Base-by-base conservation (phyloP, 495 filamentous ascomycete genomes). In the Penicillium lividum region DNA sequence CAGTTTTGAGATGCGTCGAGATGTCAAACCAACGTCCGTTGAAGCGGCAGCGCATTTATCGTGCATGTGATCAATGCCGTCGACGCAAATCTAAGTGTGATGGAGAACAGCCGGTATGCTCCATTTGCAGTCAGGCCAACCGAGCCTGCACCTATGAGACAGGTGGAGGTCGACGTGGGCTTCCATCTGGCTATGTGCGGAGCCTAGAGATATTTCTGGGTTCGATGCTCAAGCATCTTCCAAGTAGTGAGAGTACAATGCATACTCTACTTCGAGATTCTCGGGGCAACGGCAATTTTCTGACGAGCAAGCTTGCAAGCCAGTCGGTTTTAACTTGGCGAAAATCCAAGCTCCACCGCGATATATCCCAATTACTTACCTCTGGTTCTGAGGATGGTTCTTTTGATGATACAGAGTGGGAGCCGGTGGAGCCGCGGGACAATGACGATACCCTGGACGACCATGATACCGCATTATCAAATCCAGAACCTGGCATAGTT, bases 161-260 rank as follows among this genome's bases (percentile, higher is more conserved):
- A 25, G 80, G 74, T 34, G 79, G 82, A 5, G 86, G 84, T 65
- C 86, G 86, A 63, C 76, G 86, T 43, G 86, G 86, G 1, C 75
- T 88, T 25, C 83, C 83, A 43, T 80, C 83, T 34, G 86, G 86
- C 42, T 88, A 87, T 65, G 84, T 88, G 2, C 74, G 83, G 36
- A 80, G 80, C 5, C 69, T 89, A 22, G 86, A 89, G 65, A 72
- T 72, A 47, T 67, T 73, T 0, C 51, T 81, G 7, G 79, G 77
- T 6, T 69, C 80, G 56, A 40, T 80, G 4, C 63, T 79, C 9
- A 59, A 66, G 9, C 59, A 68, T 33, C 48, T 70, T 5, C 63
- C 72, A 2, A 65, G 58, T n/a, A 63, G 61, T 25, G 77, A 80
- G 56, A 38, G 46, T 9, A 63, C 61, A 1, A 52, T 81, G 3